These are phyloP conservation scores for Agaricales sp. DNA, from an alignment of 1,284 basidiomycete genomes.

Conservation along the genomic window DNA sequence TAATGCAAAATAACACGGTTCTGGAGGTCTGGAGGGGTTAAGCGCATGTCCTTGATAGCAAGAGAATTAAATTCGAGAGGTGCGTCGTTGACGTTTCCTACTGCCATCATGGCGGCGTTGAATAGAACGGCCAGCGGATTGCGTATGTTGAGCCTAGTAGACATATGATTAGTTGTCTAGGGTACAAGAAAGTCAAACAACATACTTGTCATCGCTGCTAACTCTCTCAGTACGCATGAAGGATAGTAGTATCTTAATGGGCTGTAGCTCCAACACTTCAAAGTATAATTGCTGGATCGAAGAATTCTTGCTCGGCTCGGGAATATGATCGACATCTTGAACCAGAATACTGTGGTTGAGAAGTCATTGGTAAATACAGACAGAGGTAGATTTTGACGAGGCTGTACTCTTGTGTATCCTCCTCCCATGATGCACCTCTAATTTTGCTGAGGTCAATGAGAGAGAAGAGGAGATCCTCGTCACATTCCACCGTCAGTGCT, in stretches of 20 bases:
- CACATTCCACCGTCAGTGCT: conserved; percentile 90
- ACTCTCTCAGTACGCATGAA: conserved; percentile 96
- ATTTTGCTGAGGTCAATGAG: conserved; percentile 90
- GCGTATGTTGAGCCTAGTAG: conserved; percentile 60
- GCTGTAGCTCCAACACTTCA: conserved; percentile 95
- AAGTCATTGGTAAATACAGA: conserved; percentile 4
- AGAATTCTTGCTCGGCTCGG: conserved; percentile 64
- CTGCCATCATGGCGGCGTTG: conserved; percentile 93
- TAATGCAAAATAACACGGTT: conserved; percentile 89
- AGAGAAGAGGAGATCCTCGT: conserved; percentile 95
- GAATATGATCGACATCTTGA: conserved; percentile 64
- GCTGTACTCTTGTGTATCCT: conserved; percentile 63
- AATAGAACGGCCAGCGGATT: conserved; percentile 93
- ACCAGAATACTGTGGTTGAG: conserved; percentile 56
- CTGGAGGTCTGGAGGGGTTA: conserved; percentile 80
- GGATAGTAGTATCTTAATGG: conserved; percentile 85
- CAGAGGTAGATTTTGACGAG: conserved; percentile 1
- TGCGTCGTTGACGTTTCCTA: conserved; percentile 96
- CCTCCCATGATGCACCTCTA: conserved; percentile 84
- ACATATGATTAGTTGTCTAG: conserved; percentile 8
- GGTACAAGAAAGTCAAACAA: conserved; percentile 7
- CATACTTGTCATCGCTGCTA: conserved; percentile 88
- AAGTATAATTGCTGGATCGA: conserved; percentile 85
- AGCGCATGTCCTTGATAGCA: conserved; percentile 89
- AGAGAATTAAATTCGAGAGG: conserved; percentile 94